Evolutionary conservation across 331 rosid species (phyloP), one percentile per base, ranked within the genome.

Genomic region (Quercus tomentella): DNA sequence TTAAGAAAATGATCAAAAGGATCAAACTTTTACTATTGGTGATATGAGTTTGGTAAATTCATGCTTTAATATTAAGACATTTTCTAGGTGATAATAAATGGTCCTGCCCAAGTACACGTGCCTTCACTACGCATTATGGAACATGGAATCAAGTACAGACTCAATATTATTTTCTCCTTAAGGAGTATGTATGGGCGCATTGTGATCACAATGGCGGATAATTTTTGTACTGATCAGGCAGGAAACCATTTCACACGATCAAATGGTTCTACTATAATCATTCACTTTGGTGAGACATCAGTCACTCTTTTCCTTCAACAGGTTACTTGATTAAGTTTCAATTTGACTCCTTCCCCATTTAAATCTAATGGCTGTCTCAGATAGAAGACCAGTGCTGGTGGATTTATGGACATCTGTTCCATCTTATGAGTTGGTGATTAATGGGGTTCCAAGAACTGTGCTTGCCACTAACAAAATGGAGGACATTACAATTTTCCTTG

Each of bases 391-490:
- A n/a, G 89, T 89, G 67, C 77, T 52, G 37, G 92, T 80, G 56
- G 96, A 91, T 74, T 82, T 91, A 41, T 91, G 96, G 96, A 84
- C 93, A 43, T 76, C 92, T 20, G 89, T 89, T 82, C 88, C 93
- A 63, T 87, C 93, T 20, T 83, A 84, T 17, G 96, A 84, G 82
- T 62, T 91, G 85, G 78, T 81, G 79, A 83, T 89, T 30, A 78
- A 84, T 56, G 91, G 88, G 68, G 77, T 83, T 73, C 92, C 89
- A 76, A 86, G 96, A 81, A 91, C 96, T 37, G 87, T 91, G n/a
- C 45, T 83, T 76, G 88, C 93, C 75, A 89, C 93, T 25, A 83
- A 84, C 75, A 88, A 89, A 86, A 45, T 77, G 74, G 92, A 86
- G 75, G 88, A 89, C 75, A 11, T 91, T 76, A 54, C 80, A 28